Conservation (phyloP, 2,329 filamentous ascomycete genomes). For the Colletotrichum acutatum region DNA sequence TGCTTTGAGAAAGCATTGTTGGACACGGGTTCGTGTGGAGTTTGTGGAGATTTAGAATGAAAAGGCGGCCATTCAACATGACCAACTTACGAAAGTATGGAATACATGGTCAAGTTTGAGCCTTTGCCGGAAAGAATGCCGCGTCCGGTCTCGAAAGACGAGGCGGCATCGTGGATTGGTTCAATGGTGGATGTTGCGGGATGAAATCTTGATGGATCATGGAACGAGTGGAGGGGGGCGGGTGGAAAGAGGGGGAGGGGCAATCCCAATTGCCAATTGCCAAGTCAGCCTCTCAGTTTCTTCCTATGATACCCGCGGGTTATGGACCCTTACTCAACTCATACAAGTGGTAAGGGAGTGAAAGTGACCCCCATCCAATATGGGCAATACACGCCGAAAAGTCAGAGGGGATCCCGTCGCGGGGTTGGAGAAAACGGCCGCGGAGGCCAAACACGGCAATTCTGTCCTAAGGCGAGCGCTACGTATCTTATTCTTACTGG, state of each 20-base stretch:
- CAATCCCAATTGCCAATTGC: neutral
- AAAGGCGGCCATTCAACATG: neutral
- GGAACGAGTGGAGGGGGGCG: constrained; percentile 6
- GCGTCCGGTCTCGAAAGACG: neutral
- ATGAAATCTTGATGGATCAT: neutral
- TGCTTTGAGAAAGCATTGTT: neutral
- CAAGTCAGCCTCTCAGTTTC: neutral
- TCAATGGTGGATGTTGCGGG: neutral
- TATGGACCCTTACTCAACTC: neutral
- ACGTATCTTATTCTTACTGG: neutral
- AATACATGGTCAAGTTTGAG: neutral
- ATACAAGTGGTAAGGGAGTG: too few relatives aligned
- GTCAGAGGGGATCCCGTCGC: neutral
- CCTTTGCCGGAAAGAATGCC: neutral
- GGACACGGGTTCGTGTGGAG: constrained; percentile 10
- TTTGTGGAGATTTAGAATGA: neutral
- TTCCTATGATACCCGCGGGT: neutral
- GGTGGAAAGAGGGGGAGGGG: constrained; percentile 17
- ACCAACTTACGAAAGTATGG: neutral
- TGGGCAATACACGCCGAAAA: constrained; percentile 27
- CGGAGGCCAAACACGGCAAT: constrained; percentile 25
- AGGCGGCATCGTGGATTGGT: constrained; percentile 7
- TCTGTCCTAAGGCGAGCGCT: constrained; percentile 9
- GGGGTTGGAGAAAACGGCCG: constrained; percentile 22
- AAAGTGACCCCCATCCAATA: constrained; percentile 23